phyloP scores from a whole-genome alignment of 2,329 filamentous ascomycete species.

The Penicillium verrucosum region DNA sequence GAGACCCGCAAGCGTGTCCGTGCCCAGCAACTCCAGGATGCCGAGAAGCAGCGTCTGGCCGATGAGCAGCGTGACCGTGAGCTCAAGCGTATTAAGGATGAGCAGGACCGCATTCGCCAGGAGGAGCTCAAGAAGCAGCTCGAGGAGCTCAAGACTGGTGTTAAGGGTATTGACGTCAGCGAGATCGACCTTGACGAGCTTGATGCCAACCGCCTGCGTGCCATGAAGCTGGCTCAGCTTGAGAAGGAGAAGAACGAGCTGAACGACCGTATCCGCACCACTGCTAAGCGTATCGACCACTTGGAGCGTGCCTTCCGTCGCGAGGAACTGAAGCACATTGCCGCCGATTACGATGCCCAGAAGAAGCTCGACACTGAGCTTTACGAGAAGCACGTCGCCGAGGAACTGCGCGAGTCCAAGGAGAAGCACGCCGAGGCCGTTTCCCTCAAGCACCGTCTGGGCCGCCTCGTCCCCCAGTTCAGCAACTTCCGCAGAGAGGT shows the following conservation, averaged over 20 bases:
- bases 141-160: conserved; percentile 83
- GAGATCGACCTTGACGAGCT: conserved; percentile 73
- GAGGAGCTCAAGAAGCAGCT: conserved; percentile 92
- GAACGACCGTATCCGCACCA: conserved; percentile 83
- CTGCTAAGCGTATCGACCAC: conserved; percentile 94
- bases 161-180: conserved; percentile 75
- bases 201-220: conserved; percentile 84
- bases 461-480: conserved; percentile 78
- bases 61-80: conserved; percentile 92
- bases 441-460: conserved; percentile 88
- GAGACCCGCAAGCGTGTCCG: conserved; percentile 81
- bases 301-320: conserved; percentile 94
- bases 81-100: conserved; percentile 76
- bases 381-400: conserved; percentile 73
- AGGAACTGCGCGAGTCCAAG: conserved; percentile 77
- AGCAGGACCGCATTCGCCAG: conserved; percentile 84
- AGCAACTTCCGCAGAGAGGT: conserved; percentile 78
- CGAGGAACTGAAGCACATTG: conserved; percentile 89
- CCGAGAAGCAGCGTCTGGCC: conserved; percentile 82
- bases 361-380: conserved; percentile 71
- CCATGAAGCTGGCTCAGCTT: conserved; percentile 90
- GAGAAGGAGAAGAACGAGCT: conserved; percentile 98
- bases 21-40: conserved; percentile 83
- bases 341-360: conserved; percentile 80
- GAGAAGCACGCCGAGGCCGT: conserved; percentile 89